Conservation (phyloP, 192 early-diverging fungal species). For the Entomortierella beljakovae region DNA sequence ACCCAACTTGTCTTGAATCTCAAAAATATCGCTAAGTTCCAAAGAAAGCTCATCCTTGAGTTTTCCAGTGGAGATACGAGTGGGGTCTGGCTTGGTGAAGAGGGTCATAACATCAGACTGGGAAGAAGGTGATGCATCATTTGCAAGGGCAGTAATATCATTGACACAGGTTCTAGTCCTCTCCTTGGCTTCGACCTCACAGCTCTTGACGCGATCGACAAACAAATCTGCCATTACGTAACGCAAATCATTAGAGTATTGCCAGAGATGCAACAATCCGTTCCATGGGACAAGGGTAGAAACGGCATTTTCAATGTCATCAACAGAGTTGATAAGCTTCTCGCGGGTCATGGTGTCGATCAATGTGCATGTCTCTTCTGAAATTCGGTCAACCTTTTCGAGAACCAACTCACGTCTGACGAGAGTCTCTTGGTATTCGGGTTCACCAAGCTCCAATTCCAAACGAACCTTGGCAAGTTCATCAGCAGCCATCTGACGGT, state of each 20-base stretch:
- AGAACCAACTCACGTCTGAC: slow-evolving; percentile 76
- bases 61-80: slow-evolving; percentile 49
- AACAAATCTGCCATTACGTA: slow-evolving; percentile 74
- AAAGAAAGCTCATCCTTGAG: slow-evolving; percentile 60
- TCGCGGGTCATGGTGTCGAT: slow-evolving; percentile 61
- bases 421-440: slow-evolving; percentile 82
- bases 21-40: slow-evolving; percentile 52
- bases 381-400: slow-evolving; percentile 68
- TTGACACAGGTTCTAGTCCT: slow-evolving; percentile 53
- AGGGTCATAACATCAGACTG: slow-evolving; percentile 33
- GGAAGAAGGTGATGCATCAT: slow-evolving; percentile 35
- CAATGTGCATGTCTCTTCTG: slow-evolving; percentile 68
- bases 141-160: slow-evolving; percentile 53
- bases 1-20: slow-evolving; percentile 45
- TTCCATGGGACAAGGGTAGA: slow-evolving; percentile 78
- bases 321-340: slow-evolving; percentile 63
- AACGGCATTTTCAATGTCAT: slow-evolving; percentile 75
- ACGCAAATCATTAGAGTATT: slow-evolving; percentile 86
- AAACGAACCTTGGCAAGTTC: slow-evolving; percentile 71
- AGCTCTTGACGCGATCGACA: slow-evolving; percentile 69
- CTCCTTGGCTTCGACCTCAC: slow-evolving; percentile 66
- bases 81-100: slow-evolving; percentile 41
- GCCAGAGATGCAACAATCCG: slow-evolving; percentile 86
- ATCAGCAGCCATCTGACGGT: slow-evolving; percentile 68
- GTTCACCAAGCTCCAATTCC: slow-evolving; percentile 72